A percentile compares a stretch with the other conserved stretches of the same genome.
These are phyloP conservation scores for Neonectria ditissima DNA, from an alignment of 2,329 filamentous ascomycete genomes.

Conservation along the genomic window DNA sequence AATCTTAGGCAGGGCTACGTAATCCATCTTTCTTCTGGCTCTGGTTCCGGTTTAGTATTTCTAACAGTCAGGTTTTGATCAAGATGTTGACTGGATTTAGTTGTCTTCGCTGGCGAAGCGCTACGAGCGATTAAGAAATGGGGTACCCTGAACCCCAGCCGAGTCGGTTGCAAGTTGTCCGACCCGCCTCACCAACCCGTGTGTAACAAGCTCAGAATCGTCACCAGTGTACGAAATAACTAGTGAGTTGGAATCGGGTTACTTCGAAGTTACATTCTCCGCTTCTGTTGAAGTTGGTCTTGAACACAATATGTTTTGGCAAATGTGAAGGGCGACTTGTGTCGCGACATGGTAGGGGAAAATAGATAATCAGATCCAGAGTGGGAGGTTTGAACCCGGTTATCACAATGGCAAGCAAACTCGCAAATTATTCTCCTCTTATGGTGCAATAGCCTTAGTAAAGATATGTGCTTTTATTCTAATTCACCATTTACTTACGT, in stretches of 20 bases:
- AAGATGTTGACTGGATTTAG: not conserved
- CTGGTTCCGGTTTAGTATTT: not conserved
- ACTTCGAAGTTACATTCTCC: not conserved
- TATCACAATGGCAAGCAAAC: too few relatives aligned
- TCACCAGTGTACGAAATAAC: not conserved
- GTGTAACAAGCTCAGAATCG: not conserved
- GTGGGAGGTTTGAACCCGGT: too few relatives aligned
- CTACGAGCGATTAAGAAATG: not conserved
- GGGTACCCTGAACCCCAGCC: conserved; percentile 17
- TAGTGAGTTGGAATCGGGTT: not conserved
- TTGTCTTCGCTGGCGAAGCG: not conserved
- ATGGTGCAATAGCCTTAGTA: not conserved
- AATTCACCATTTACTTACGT: not conserved
- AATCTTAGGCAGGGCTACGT: conserved; percentile 64
- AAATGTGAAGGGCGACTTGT: too few relatives aligned
- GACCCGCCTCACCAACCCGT: not conserved
- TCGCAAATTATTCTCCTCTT: not conserved
- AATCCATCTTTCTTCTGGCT: conserved; percentile 52
- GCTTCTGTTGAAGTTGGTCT: not conserved
- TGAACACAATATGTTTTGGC: not conserved
- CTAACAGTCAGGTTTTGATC: not conserved
- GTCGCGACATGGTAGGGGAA: too few relatives aligned
- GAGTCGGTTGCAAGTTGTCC: not conserved
- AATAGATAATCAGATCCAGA: too few relatives aligned
- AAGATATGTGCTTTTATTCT: not conserved